Percentiles rank a stretch among this genome's conserved stretches.
Evolutionary conservation across 345 rosid genomes (phyloP).

Genomic region (Eucalyptus microcorys): DNA sequence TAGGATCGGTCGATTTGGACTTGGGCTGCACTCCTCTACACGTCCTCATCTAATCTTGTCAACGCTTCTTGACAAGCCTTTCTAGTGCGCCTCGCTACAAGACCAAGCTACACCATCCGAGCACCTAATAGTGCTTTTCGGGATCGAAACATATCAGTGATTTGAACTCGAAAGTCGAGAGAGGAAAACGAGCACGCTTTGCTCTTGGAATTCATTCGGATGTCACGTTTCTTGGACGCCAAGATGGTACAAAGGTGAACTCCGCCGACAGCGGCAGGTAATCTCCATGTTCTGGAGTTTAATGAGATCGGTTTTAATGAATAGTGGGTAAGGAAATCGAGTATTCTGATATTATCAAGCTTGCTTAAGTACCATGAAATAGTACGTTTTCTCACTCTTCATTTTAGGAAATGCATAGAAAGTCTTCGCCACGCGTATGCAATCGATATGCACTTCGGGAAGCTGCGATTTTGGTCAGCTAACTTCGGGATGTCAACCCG

Average conservation of each 20-base stretch:
- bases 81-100: not conserved
- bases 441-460: not conserved
- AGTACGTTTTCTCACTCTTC: not conserved
- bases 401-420: not conserved
- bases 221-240: not conserved
- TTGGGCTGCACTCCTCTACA: no score
- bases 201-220: not conserved
- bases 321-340: not conserved
- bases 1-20: fast-evolving
- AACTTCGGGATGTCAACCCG: not conserved
- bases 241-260: not conserved
- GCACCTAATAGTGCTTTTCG: not conserved
- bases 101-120: not conserved
- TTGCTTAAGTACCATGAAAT: not conserved
- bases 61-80: not conserved
- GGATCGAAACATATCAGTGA: not conserved
- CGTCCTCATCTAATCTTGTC: not conserved
- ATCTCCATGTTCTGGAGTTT: not conserved
- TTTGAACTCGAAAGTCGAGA: not conserved
- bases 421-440: not conserved
- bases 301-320: not conserved
- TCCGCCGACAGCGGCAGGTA: fast-evolving
- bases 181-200: not conserved
- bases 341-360: not conserved
- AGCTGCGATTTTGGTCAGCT: not conserved